Evolutionary conservation across 345 rosid species (phyloP).

Genomic region (Acer negundo): DNA sequence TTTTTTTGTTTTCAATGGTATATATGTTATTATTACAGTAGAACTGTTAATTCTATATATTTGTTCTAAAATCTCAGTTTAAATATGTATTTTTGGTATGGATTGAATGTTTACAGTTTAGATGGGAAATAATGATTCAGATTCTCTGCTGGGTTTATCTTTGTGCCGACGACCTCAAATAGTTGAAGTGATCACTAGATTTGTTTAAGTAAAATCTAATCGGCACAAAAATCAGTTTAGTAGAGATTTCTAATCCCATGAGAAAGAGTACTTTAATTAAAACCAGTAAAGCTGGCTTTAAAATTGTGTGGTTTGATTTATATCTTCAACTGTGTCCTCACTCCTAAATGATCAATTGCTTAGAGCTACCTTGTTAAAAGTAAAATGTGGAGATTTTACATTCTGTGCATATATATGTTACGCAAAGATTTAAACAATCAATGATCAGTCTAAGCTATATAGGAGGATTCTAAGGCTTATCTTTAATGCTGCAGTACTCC

Average conservation of each 20-base stretch:
- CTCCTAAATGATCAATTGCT: neutral
- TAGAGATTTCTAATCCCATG: too few relatives aligned
- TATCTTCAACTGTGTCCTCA: neutral
- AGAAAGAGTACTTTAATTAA: neutral
- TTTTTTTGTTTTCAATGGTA: constrained; percentile 6
- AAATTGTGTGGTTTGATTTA: neutral
- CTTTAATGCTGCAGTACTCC: neutral
- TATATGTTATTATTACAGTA: constrained; percentile 4
- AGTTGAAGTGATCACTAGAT: too few relatives aligned
- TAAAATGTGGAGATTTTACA: neutral
- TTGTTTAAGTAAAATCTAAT: too few relatives aligned
- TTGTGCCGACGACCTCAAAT: too few relatives aligned
- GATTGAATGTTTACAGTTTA: too few relatives aligned
- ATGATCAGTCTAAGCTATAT: neutral
- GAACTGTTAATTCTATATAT: neutral
- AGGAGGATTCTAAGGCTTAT: neutral
- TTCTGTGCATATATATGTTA: neutral
- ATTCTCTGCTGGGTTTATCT: too few relatives aligned
- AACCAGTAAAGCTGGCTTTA: too few relatives aligned
- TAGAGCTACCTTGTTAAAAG: neutral
- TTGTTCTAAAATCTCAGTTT: neutral
- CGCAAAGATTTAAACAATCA: neutral
- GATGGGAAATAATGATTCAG: too few relatives aligned
- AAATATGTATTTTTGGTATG: neutral
- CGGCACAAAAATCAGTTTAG: too few relatives aligned